Evolutionary conservation across 345 rosid species (phyloP), one percentile per base, ranked within the genome.

Genomic region (Lepidium africanum): DNA sequence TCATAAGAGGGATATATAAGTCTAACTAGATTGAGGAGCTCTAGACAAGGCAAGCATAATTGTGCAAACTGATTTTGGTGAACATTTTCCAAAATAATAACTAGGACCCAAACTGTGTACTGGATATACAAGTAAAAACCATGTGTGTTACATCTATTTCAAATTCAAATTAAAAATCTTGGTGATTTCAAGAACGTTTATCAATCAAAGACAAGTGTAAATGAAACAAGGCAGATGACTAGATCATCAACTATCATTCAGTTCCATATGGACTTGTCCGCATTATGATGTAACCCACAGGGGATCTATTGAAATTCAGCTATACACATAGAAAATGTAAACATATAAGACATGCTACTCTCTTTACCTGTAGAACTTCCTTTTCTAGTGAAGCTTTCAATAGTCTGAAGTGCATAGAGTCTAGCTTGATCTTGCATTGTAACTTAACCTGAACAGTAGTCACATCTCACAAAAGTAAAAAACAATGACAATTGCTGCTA

Each of bases 351-450:
- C 12, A 8, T 17, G 14, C 5, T 13, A 70, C 25, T 38, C 39
- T 37, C 10, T 15, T 53, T 78, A 93, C 98, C 94, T 93, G 96
- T 77, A 86, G 88, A 77, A 84, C 79, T 79, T 93, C 92, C 67
- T 87, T 93, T 76, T 87, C 95, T 30, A 88, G 72, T 9, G 87
- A 77, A 74, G 88, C 81, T 80, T 84, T 86, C 66, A 83, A 75
- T 71, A 78, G 65, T 76, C 98, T 84, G 64, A 80, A 93, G 37
- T 84, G 92, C 82, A 90, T 82, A 12, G 92, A 86, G 64, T 90
- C 96, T 65, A 88, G 82, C 83, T 93, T 93, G 74, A 82, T 77
- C 82, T 88, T 89, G 71, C 96, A 90, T 51, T 93, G 96, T 63
- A 93, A 86, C 79, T 90, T 90, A 77, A 90, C 98, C 98, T 87